These are phyloP conservation scores for Dacryopinax primogenitus DNA, from an alignment of 768 basidiomycete genomes.

Conservation along the genomic window DNA sequence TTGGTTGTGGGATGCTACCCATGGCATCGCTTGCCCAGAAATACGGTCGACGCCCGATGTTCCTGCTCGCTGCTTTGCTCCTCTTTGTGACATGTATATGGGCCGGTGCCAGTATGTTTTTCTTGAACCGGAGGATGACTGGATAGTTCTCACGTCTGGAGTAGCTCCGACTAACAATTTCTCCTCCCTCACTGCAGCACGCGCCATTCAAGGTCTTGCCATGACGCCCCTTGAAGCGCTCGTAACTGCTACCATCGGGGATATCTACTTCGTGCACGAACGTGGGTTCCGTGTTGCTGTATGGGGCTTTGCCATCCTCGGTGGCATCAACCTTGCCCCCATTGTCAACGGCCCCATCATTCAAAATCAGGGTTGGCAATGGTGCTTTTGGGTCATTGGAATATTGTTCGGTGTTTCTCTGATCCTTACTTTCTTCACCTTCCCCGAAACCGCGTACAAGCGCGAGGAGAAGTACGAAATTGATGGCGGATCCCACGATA, in stretches of 20 bases:
- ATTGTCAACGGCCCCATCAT: conserved; percentile 39
- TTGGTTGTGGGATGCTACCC: conserved; percentile 10
- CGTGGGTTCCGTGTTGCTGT: conserved; percentile 34
- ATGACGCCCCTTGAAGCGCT: conserved; percentile 23
- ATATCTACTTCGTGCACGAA: conserved; percentile 27
- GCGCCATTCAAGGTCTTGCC: conserved; percentile 37
- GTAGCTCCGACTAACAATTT: conserved; percentile 15
- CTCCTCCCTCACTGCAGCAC: conserved; percentile 32
- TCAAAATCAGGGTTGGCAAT: conserved; percentile 33
- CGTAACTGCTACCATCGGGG: conserved; percentile 18
- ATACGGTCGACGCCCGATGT: conserved; percentile 37
- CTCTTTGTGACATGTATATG: neutral
- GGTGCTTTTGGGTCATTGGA: conserved; percentile 39
- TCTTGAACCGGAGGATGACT: neutral
- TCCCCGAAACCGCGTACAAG: conserved; percentile 32
- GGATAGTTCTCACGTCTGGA: neutral
- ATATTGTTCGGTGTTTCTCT: conserved; percentile 32
- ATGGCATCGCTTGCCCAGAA: conserved; percentile 32
- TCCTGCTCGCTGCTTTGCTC: conserved; percentile 14
- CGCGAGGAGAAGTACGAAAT: conserved; percentile 4
- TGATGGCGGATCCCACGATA: neutral
- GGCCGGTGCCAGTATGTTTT: neutral
- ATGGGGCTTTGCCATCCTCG: conserved; percentile 37
- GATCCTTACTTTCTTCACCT: conserved; percentile 33
- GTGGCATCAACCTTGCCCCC: conserved; percentile 34